These are phyloP conservation scores for Eucalyptus coolabah DNA, from an alignment of 345 rosid genomes.

Conservation along the genomic window DNA sequence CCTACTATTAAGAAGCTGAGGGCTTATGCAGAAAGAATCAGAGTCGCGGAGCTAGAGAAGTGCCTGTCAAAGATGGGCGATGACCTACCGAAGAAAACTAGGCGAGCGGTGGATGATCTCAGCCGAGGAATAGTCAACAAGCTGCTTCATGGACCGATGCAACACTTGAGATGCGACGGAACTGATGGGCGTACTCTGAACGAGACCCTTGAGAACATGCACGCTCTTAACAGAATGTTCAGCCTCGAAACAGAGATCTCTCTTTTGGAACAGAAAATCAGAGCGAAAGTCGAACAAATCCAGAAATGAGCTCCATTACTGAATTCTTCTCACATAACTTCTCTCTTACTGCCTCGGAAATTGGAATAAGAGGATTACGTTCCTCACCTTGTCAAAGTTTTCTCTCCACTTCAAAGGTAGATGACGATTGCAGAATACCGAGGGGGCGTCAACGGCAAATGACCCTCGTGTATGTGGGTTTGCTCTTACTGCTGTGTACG, in stretches of 20 bases:
- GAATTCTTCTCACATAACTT: not conserved
- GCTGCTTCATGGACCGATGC: conserved; percentile 49
- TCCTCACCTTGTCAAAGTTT: not conserved
- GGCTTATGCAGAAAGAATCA: conserved; percentile 38
- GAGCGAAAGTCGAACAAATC: conserved; percentile 20
- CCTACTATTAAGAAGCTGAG: conserved; percentile 44
- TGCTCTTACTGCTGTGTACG: not conserved
- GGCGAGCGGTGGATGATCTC: conserved; percentile 35
- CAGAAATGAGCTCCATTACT: conserved; percentile 11
- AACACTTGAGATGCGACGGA: conserved; percentile 41
- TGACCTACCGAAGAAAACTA: conserved; percentile 29
- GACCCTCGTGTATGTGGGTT: not conserved
- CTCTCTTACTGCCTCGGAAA: not conserved
- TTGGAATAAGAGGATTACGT: not conserved
- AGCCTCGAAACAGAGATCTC: conserved; percentile 36
- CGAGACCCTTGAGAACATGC: conserved; percentile 47
- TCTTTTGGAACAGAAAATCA: conserved; percentile 29
- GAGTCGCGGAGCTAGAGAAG: conserved; percentile 29
- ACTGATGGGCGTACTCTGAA: conserved; percentile 23
- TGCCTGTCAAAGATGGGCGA: conserved; percentile 37
- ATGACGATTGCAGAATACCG: not conserved
- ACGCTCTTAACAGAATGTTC: conserved; percentile 42
- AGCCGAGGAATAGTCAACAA: conserved; percentile 39
- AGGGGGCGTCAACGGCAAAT: not conserved
- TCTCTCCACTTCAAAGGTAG: not conserved